phyloP scores from a whole-genome alignment of 1,284 basidiomycete genomes.

The Malassezia cuniculi region DNA sequence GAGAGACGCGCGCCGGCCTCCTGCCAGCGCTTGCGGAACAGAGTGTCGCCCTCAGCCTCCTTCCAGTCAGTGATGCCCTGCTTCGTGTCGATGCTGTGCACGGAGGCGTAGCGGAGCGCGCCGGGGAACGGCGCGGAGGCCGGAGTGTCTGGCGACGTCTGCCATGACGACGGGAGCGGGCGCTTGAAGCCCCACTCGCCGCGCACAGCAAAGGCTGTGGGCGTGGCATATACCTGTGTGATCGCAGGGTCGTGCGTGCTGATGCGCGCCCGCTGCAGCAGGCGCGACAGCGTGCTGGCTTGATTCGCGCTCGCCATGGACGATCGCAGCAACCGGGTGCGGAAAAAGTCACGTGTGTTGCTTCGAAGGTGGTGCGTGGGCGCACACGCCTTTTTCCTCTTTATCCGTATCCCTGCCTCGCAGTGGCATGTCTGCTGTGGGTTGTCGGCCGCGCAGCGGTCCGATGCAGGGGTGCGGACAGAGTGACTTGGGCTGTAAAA shows the following conservation, averaged over 20 bases:
- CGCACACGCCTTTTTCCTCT: no score
- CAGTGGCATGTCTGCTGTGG: no score
- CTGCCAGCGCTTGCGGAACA: constrained; percentile 28
- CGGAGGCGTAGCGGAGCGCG: constrained; percentile 27
- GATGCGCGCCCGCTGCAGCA: constrained; percentile 28
- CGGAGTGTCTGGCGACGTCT: constrained; percentile 20
- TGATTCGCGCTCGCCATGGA: background rate
- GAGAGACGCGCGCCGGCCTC: constrained; percentile 26
- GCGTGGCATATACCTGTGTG: constrained; percentile 33
- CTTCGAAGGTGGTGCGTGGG: no score
- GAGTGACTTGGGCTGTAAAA: constrained; percentile 19
- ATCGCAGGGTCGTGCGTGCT: constrained; percentile 29
- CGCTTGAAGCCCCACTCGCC: constrained; percentile 41
- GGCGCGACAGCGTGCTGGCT: constrained; percentile 17
- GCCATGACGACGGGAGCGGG: constrained; percentile 27
- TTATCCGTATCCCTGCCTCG: no score
- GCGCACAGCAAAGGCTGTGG: constrained; percentile 26
- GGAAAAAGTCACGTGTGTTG: no score
- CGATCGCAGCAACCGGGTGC: background rate
- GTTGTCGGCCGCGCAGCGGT: no score
- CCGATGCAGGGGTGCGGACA: no score
- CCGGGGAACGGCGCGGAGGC: constrained; percentile 21
- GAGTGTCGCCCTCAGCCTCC: constrained; percentile 27
- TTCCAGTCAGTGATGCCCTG: constrained; percentile 34
- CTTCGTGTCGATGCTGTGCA: constrained; percentile 22